phyloP scores from a whole-genome alignment of 148 eudicot genomes.

The Tetragonia tetragonoides region DNA sequence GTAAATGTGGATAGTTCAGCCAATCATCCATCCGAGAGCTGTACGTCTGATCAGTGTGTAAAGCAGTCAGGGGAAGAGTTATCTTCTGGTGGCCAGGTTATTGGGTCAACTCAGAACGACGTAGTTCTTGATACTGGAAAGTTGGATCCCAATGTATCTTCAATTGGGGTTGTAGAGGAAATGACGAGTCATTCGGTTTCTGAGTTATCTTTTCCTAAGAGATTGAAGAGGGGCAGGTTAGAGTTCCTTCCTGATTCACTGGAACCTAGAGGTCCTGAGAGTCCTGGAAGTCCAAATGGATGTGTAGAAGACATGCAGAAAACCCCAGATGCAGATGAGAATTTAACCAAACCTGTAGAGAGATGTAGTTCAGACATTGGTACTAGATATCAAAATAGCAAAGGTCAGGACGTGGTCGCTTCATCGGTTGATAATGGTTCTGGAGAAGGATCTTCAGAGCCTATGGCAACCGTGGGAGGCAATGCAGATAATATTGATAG shows the following conservation, averaged over 20 bases:
- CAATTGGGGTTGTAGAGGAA: conserved; percentile 22
- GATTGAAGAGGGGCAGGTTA: conserved; percentile 21
- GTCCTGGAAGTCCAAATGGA: conserved; percentile 20
- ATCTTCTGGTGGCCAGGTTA: conserved; percentile 16
- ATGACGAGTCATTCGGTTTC: conserved; percentile 23
- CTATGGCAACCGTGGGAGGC: conserved; percentile 16
- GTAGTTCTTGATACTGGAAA: conserved; percentile 18
- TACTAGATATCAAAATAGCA: conserved; percentile 23
- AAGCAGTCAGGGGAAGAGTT: conserved; percentile 21
- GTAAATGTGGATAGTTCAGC: conserved; percentile 22
- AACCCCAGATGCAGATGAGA: conserved; percentile 24
- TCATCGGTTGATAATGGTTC: conserved; percentile 20
- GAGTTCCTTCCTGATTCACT: conserved; percentile 21
- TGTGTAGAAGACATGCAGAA: conserved; percentile 23
- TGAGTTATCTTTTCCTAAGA: conserved; percentile 21
- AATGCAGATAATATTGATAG: conserved; percentile 9
- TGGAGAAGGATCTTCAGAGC: conserved; percentile 29
- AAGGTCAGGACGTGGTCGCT: conserved; percentile 22
- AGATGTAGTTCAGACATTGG: conserved; percentile 15
- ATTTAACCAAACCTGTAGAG: conserved; percentile 15
- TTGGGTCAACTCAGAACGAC: conserved; percentile 14
- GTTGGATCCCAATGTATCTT: conserved; percentile 18
- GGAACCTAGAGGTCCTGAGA: conserved; percentile 22
- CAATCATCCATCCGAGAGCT: conserved; percentile 22
- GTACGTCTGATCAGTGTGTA: conserved; percentile 22